phyloP scores from a whole-genome alignment of 2,329 filamentous ascomycete genomes.

The Incumbomyces lentus region DNA sequence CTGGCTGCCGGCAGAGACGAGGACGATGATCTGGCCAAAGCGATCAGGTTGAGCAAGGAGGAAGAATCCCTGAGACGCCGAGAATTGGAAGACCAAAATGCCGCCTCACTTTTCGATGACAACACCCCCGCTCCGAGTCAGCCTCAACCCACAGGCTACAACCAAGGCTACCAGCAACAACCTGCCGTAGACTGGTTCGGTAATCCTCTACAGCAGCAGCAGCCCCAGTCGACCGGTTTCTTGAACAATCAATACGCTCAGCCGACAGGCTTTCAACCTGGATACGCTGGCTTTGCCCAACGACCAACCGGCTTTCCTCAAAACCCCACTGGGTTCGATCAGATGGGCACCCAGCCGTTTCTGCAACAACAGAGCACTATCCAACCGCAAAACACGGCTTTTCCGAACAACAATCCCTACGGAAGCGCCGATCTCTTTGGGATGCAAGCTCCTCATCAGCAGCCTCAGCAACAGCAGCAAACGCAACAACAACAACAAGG shows the following conservation, averaged over 20 bases:
- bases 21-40: conserved; percentile 87
- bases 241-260: conserved; percentile 63
- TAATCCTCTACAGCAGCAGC: conserved; percentile 77
- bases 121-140: conserved; percentile 57
- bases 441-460: conserved; percentile 28
- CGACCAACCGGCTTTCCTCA: conserved; percentile 60
- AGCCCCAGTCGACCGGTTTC: conserved; percentile 57
- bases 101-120: conserved; percentile 70
- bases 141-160: conserved; percentile 77
- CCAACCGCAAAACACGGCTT: conserved; percentile 51
- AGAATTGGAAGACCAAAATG: conserved; percentile 78
- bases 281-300: conserved; percentile 56
- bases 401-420: conserved; percentile 50
- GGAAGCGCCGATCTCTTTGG: conserved; percentile 31
- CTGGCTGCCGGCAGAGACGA: conserved; percentile 48
- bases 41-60: conserved; percentile 89
- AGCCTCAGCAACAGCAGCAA: conserved; percentile 42
- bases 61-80: conserved; percentile 73
- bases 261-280: conserved; percentile 63
- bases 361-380: conserved; percentile 42
- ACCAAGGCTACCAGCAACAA: conserved; percentile 96
- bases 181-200: conserved; percentile 94
- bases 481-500: conserved; percentile 45
- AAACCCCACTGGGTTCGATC: conserved; percentile 29
- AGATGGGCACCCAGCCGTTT: conserved; percentile 33